phyloP scores from a whole-genome alignment of 2,329 filamentous ascomycete species.

The Beauveria pseudobassiana region DNA sequence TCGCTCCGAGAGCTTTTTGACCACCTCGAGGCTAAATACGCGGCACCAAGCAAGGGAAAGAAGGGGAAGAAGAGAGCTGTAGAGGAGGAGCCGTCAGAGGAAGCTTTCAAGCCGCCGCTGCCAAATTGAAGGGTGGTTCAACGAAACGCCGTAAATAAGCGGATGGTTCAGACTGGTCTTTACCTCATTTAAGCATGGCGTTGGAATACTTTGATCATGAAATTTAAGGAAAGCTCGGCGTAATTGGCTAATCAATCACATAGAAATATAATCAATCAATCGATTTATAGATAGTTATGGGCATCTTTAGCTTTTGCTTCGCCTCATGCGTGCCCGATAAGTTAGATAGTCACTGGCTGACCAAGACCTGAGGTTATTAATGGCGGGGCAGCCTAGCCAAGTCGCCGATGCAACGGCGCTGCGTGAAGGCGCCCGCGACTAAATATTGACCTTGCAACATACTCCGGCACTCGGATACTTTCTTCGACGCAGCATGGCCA shows the following conservation, averaged over 20 bases:
- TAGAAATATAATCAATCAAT: background rate
- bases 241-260: background rate
- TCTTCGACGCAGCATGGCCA: background rate
- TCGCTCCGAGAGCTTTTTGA: slow-evolving; percentile 59
- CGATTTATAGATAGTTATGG: no score
- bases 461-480: background rate
- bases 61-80: slow-evolving; percentile 40
- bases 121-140: slow-evolving; percentile 35
- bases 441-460: background rate
- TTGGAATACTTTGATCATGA: background rate
- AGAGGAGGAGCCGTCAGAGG: slow-evolving; percentile 58
- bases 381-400: background rate
- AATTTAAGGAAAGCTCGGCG: background rate
- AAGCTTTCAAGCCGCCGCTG: slow-evolving; percentile 50
- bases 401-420: background rate
- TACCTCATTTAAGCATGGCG: background rate
- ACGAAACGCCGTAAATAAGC: slow-evolving; percentile 8
- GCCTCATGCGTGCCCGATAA: no score
- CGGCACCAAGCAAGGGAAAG: slow-evolving; percentile 25
- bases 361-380: no score
- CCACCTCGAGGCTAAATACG: slow-evolving; percentile 70
- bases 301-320: background rate
- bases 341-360: no score
- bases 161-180: background rate
- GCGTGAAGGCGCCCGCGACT: background rate